These are phyloP conservation scores for Paramyrothecium sp. DNA, from an alignment of 2,329 filamentous ascomycete genomes.

Conservation along the genomic window DNA sequence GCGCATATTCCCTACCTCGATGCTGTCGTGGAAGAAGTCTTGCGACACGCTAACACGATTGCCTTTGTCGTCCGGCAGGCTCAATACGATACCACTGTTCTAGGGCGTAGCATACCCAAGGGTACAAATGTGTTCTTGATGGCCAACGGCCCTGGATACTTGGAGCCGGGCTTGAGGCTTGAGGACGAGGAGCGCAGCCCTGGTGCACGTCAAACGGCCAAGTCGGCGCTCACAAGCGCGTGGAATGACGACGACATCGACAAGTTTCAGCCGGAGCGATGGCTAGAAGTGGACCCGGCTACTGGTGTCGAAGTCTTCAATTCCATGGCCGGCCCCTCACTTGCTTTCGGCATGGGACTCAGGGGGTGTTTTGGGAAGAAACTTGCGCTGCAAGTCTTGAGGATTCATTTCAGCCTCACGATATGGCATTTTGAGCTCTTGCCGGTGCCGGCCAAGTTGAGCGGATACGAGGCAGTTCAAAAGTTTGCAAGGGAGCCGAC, in stretches of 20 bases:
- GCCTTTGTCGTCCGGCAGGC: conserved; percentile 25
- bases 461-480: conserved; percentile 23
- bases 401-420: conserved; percentile 5
- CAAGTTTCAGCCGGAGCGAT: conserved; percentile 33
- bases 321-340: conserved; percentile 7
- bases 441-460: conserved; percentile 6
- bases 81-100: conserved; percentile 25
- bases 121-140: conserved; percentile 27
- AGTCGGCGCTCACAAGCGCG: conserved; percentile 6
- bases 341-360: conserved; percentile 15
- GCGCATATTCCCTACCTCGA: conserved; percentile 31
- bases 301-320: conserved; percentile 9
- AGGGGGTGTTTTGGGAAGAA: conserved; percentile 14
- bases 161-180: conserved; percentile 17
- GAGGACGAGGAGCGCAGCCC: conserved; percentile 12
- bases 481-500: conserved; percentile 28
- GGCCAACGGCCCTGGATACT: conserved; percentile 19
- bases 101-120: conserved; percentile 30
- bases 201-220: neutral
- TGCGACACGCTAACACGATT: conserved; percentile 24
- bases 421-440: conserved; percentile 10
- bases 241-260: conserved; percentile 21
- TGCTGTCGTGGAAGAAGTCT: conserved; percentile 32
- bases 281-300: conserved; percentile 21
- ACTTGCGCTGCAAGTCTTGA: conserved; percentile 6